phyloP scores from a whole-genome alignment of 768 basidiomycete genomes.

The Fibroporia radiculosa region DNA sequence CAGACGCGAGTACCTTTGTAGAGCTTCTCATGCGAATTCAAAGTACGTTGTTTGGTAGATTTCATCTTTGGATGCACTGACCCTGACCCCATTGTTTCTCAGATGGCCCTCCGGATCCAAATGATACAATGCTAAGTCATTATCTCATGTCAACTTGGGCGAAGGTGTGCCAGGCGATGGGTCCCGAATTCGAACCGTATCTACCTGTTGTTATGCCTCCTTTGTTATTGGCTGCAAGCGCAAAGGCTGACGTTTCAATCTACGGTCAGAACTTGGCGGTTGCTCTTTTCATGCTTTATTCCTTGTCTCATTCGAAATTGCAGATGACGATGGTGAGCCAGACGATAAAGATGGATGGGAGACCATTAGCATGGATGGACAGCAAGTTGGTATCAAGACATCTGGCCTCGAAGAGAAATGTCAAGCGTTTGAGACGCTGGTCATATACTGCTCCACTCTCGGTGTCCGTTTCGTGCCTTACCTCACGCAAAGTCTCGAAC shows the following conservation, averaged over 20 bases:
- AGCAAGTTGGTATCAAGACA: slow-evolving; percentile 69
- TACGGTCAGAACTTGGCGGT: slow-evolving; percentile 59
- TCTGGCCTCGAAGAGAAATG: slow-evolving; percentile 82
- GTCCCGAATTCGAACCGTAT: slow-evolving; percentile 80
- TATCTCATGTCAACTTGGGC: slow-evolving; percentile 87
- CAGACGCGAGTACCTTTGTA: slow-evolving; percentile 65
- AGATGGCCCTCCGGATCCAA: slow-evolving; percentile 63
- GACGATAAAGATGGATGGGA: slow-evolving; percentile 73
- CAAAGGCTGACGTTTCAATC: slow-evolving; percentile 73
- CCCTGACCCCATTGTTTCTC: not conserved
- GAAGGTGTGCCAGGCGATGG: slow-evolving; percentile 81
- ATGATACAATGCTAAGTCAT: slow-evolving; percentile 63
- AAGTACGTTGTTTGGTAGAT: slow-evolving; percentile 38
- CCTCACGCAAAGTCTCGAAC: slow-evolving; percentile 60
- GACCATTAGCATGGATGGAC: slow-evolving; percentile 70
- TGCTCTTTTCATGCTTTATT: not conserved
- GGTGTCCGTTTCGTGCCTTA: slow-evolving; percentile 65
- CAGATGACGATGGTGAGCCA: slow-evolving; percentile 46
- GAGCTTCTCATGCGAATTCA: slow-evolving; percentile 72
- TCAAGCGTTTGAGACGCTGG: slow-evolving; percentile 81
- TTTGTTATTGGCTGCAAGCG: slow-evolving; percentile 63
- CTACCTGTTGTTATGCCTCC: slow-evolving; percentile 80
- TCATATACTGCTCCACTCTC: slow-evolving; percentile 70
- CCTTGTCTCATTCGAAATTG: not conserved
- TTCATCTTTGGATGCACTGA: not conserved